A percentile compares a stretch with the other conserved stretches of the same genome.
Evolutionary conservation across 2,329 filamentous ascomycete genomes (phyloP).

Genomic region (Aspergillus oerlinghausenensis): DNA sequence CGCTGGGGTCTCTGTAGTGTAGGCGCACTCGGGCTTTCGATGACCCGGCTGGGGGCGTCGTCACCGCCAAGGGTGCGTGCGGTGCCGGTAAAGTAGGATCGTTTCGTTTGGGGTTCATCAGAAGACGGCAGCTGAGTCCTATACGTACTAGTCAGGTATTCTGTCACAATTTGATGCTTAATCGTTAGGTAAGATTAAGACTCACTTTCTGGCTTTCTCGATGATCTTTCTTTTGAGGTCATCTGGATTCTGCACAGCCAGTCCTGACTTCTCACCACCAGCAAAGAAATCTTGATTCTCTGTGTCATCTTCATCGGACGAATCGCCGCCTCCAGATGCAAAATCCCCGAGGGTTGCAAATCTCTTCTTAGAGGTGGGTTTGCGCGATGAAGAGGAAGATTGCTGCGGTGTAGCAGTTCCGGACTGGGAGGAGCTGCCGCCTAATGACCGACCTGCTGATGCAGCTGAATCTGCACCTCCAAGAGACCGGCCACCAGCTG

Average conservation of each 20-base stretch:
- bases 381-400: slow-evolving; percentile 23
- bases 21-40: slow-evolving; percentile 48
- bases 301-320: slow-evolving; percentile 49
- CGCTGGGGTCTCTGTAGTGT: slow-evolving; percentile 42
- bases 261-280: slow-evolving; percentile 63
- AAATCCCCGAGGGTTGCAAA: slow-evolving; percentile 47
- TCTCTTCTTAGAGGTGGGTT: slow-evolving; percentile 37
- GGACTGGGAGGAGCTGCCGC: slow-evolving; percentile 25
- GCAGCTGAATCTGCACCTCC: slow-evolving; percentile 20
- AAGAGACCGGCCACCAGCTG: slow-evolving; percentile 20
- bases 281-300: slow-evolving; percentile 57
- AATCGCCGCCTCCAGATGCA: slow-evolving; percentile 33
- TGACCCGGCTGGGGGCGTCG: slow-evolving; percentile 54
- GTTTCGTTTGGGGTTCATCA: slow-evolving; percentile 43
- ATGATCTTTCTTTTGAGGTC: slow-evolving; percentile 50
- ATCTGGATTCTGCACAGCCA: slow-evolving; percentile 62
- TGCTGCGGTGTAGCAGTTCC: slow-evolving; percentile 28
- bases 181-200: not conserved
- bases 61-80: slow-evolving; percentile 64
- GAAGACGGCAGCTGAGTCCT: slow-evolving; percentile 28
- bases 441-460: slow-evolving; percentile 30
- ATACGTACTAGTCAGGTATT: not conserved
- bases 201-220: slow-evolving; percentile 41
- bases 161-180: not conserved
- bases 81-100: slow-evolving; percentile 53